Evolutionary conservation across 331 rosid genomes (phyloP).

Genomic region (Rosa hybrid): DNA sequence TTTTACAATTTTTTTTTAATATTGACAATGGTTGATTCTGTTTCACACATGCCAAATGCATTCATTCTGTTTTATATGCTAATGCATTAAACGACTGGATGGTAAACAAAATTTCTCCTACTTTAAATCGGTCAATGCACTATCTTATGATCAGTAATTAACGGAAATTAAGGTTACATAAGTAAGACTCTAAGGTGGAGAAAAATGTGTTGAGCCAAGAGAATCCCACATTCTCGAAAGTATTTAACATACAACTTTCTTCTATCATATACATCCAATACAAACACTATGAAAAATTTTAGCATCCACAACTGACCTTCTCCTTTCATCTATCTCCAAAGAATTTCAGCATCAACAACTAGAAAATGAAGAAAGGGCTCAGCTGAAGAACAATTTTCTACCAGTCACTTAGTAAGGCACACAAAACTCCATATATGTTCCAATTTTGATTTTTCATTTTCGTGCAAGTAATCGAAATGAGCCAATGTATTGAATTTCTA

Average conservation of each 20-base stretch:
- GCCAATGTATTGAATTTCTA: neutral
- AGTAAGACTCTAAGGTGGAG: neutral
- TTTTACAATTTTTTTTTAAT: neutral
- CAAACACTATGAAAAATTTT: neutral
- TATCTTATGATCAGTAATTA: neutral
- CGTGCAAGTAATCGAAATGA: neutral
- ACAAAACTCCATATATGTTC: neutral
- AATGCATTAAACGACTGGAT: neutral
- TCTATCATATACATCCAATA: neutral
- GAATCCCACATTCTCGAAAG: slow-evolving; percentile 1
- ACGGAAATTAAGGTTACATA: neutral
- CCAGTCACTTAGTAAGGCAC: neutral
- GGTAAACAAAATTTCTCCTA: neutral
- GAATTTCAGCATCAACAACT: neutral
- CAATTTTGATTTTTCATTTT: neutral
- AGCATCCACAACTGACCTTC: neutral
- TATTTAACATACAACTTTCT: neutral
- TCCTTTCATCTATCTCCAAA: neutral
- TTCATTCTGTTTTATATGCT: too few species aligned
- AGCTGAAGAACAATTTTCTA: neutral
- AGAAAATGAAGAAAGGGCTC: neutral
- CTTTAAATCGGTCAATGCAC: neutral
- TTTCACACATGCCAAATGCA: neutral
- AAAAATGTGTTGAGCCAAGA: slow-evolving; percentile 9
- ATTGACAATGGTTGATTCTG: too few species aligned